Percentiles rank a stretch among this genome's conserved stretches.
Evolutionary conservation across 208 protist genomes (phyloP).

Genomic region (Strigomonas galati): DNA sequence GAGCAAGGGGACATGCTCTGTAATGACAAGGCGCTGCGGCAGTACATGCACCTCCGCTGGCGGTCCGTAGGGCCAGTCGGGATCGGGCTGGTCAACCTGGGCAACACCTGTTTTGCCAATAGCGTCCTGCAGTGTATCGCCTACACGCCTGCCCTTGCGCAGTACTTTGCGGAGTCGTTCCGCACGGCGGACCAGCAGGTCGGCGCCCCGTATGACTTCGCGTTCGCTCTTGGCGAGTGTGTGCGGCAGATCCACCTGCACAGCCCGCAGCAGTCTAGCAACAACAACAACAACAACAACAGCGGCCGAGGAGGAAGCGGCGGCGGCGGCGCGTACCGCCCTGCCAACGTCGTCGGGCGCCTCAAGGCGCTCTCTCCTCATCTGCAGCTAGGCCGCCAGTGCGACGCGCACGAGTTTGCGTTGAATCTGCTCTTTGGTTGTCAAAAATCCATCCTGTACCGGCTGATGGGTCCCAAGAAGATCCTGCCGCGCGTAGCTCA

Average conservation of each 20-base stretch:
- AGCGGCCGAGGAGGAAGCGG: constrained; percentile 14
- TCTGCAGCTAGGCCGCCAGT: constrained; percentile 79
- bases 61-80: constrained; percentile 44
- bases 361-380: constrained; percentile 63
- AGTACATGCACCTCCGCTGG: constrained; percentile 70
- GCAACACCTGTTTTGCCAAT: constrained; percentile 92
- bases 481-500: constrained; percentile 49
- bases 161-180: constrained; percentile 76
- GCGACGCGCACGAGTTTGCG: constrained; percentile 91
- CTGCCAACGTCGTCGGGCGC: constrained; percentile 52
- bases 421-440: constrained; percentile 78
- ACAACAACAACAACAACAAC: constrained; percentile 2
- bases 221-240: constrained; percentile 75
- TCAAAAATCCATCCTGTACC: constrained; percentile 74
- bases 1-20: constrained; percentile 50
- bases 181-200: constrained; percentile 43
- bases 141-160: constrained; percentile 81
- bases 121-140: constrained; percentile 81
- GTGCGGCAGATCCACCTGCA: constrained; percentile 61
- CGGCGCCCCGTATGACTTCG: constrained; percentile 76
- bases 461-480: constrained; percentile 69
- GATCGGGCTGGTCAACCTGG: constrained; percentile 75
- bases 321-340: constrained; percentile 42
- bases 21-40: constrained; percentile 38
- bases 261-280: background rate